Percentiles rank a stretch among this genome's conserved stretches.
Evolutionary conservation across 371 early-diverging fungal species (phyloP).

Genomic region (Dinochytrium kinnereticum): DNA sequence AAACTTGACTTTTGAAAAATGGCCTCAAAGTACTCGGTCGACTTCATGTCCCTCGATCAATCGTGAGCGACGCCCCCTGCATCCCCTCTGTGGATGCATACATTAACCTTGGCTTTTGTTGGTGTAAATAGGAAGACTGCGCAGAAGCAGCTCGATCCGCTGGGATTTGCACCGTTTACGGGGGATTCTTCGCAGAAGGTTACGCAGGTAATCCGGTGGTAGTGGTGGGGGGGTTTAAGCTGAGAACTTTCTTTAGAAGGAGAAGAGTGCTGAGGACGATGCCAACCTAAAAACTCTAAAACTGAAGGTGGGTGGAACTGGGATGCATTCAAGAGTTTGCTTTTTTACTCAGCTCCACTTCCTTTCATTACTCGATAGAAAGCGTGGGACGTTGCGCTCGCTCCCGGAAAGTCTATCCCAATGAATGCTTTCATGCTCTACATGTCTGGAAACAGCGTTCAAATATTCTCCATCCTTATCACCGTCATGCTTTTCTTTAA

Average conservation of each 20-base stretch:
- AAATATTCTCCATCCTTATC: constrained; percentile 94
- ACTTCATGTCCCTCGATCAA: too few relatives aligned
- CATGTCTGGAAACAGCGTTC: constrained; percentile 95
- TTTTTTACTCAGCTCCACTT: too few relatives aligned
- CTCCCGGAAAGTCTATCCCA: constrained; percentile 89
- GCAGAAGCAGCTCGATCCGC: not conserved
- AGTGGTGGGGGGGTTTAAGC: not conserved
- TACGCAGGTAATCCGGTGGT: too few relatives aligned
- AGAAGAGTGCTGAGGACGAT: constrained; percentile 27
- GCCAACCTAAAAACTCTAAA: constrained; percentile 41
- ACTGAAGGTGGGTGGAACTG: constrained; percentile 36
- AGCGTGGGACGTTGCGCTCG: constrained; percentile 95
- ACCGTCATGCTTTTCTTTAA: constrained; percentile 94
- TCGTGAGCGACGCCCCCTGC: too few relatives aligned
- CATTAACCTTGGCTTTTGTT: not conserved
- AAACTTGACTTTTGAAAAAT: not conserved
- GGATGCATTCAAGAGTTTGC: too few relatives aligned
- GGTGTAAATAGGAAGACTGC: not conserved
- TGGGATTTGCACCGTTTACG: not conserved
- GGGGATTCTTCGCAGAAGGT: not conserved
- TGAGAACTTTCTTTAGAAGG: constrained; percentile 25
- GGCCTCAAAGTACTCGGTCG: too few relatives aligned
- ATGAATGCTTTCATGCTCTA: constrained; percentile 98
- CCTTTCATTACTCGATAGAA: constrained; percentile 56
- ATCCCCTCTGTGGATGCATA: not conserved